Percentiles rank a stretch among this genome's conserved stretches.
Conservation (phyloP, 1,284 basidiomycete genomes). For the Pseudozyma pruni region DNA sequence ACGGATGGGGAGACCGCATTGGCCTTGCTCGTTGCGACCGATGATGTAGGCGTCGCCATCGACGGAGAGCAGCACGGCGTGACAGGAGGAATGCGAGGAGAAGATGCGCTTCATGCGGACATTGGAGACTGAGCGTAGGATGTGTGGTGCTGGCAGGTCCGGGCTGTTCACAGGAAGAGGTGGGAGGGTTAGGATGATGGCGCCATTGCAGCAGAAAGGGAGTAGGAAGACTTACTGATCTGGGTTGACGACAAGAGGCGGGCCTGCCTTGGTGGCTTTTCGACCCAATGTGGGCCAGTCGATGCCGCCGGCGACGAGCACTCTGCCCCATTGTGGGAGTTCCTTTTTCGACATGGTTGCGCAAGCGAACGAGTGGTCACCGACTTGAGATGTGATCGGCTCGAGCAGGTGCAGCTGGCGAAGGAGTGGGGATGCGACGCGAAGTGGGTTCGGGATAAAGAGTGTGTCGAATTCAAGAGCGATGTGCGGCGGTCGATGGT, state of each 20-base stretch:
- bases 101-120: constrained; percentile 69
- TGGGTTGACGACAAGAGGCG: constrained; percentile 36
- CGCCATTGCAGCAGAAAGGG: background rate
- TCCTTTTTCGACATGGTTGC: constrained; percentile 29
- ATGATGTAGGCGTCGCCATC: constrained; percentile 85
- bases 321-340: constrained; percentile 69
- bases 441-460: too few relatives aligned
- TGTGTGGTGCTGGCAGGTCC: constrained; percentile 85
- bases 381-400: too few relatives aligned
- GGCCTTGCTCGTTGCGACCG: constrained; percentile 76
- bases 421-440: too few relatives aligned
- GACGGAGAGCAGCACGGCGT: constrained; percentile 64
- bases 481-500: too few relatives aligned
- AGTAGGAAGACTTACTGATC: constrained; percentile 25
- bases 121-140: constrained; percentile 85
- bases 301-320: constrained; percentile 83
- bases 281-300: constrained; percentile 75
- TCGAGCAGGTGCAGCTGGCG: too few relatives aligned
- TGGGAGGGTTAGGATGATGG: background rate
- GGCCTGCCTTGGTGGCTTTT: constrained; percentile 53
- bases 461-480: too few relatives aligned
- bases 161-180: constrained; percentile 69
- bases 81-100: constrained; percentile 54
- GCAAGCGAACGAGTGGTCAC: background rate
- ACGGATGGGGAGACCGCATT: constrained; percentile 63